Evolutionary conservation across 2,329 filamentous ascomycete genomes (phyloP), one percentile per base, ranked within the genome.

Genomic region (Sporothrix phasma): DNA sequence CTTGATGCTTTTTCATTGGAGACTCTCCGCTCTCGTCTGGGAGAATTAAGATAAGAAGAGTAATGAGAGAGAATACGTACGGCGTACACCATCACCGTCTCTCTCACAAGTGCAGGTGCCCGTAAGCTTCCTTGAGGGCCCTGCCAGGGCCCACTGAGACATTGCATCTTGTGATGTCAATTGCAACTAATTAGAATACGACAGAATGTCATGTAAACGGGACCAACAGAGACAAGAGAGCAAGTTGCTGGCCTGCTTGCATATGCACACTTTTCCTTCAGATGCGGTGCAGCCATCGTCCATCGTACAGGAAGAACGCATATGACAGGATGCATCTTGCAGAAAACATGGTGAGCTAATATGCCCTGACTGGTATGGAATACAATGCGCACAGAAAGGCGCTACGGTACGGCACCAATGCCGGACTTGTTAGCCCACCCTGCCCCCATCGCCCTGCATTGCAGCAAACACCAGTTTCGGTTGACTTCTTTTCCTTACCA

Each of bases 361-460:
- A 49, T 19, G 29, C n/a, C 6, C 51, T 56, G 3, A 24, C 34
- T 56, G 24, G n/a, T 39, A 56, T 56, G 51, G 31, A 24, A 56
- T 56, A 39, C 19, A 56, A 4, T 19, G 22, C 34, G 37, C 37
- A 29, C 37, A 41, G 22, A 15, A 29, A 22, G n/a, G n/a, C n/a
- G n/a, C n/a, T n/a, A n/a, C 37, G 54, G 45, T 61, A 37, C 59
- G 39, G 45, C 59, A 41, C 31, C 26, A 46, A 11, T 53, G 46
- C 46, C 41, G 47, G 39, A 43, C 29, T 61, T 56, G 51, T 34
- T 39, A 10, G 19, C 24, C 43, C 19, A 17, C 8, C 41, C n/a
- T 17, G 41, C 56, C 56, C 45, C 63, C 63, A 66, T 64, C 45
- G 65, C 65, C 65, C 63, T 66, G 65, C 65, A 63, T 66, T 62